A percentile compares a stretch with the other conserved stretches of the same genome.
Conservation (phyloP, 768 basidiomycete species). For the Pholiota conissans region DNA sequence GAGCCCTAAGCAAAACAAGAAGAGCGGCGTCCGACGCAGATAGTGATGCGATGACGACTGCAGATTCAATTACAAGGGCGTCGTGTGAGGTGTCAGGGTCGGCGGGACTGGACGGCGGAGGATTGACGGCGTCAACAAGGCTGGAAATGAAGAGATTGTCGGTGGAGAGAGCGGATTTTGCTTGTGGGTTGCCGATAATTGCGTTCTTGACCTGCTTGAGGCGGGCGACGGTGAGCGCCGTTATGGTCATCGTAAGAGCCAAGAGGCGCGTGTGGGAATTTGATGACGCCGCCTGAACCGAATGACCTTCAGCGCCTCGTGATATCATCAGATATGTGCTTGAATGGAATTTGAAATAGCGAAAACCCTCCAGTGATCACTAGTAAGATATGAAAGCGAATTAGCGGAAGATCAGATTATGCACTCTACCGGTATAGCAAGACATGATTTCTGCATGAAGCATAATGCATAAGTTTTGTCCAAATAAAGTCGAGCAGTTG, state of each 20-base stretch:
- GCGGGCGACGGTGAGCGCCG: constrained; percentile 23
- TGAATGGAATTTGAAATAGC: no score
- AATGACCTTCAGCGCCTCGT: no score
- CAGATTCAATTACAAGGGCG: constrained; percentile 68
- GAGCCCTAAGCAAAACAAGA: constrained; percentile 50
- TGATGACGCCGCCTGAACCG: no score
- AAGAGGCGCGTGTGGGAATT: neutral
- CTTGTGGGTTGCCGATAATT: constrained; percentile 78
- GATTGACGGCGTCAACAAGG: neutral
- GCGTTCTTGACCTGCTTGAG: constrained; percentile 74
- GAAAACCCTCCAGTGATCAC: no score
- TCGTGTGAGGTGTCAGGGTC: constrained; percentile 32
- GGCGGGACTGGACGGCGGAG: neutral
- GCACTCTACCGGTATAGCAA: no score
- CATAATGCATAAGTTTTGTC: no score
- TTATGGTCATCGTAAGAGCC: constrained; percentile 17
- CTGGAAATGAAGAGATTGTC: constrained; percentile 51
- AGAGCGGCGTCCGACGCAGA: constrained; percentile 68
- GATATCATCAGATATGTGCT: no score
- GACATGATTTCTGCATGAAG: no score
- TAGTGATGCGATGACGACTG: constrained; percentile 73
- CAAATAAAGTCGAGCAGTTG: no score
- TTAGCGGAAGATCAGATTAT: no score
- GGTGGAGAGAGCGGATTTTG: constrained; percentile 58
- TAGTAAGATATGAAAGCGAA: no score